These are phyloP conservation scores for Salvia rosmarinus DNA, from an alignment of 257 asterid species.

Conservation along the genomic window DNA sequence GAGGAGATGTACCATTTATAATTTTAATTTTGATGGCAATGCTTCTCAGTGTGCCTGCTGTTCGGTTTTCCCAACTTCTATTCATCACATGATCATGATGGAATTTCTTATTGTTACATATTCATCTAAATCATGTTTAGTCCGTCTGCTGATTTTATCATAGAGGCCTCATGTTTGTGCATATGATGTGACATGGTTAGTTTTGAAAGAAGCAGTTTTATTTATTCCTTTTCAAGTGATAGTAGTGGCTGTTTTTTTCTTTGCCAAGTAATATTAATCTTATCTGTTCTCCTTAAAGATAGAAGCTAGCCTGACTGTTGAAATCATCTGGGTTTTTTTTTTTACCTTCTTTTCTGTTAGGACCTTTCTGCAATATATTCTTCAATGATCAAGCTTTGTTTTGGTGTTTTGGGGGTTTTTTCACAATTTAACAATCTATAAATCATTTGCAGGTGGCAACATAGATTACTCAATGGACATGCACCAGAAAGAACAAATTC, in stretches of 20 bases:
- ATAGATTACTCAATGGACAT: slow-evolving; percentile 77
- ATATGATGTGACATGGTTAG: slow-evolving; percentile 10
- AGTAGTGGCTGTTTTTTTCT: not conserved
- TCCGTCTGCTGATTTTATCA: slow-evolving; percentile 17
- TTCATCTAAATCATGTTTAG: slow-evolving; percentile 14
- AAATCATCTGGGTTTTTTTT: not conserved
- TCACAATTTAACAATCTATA: slow-evolving; percentile 29
- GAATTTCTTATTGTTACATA: slow-evolving; percentile 6
- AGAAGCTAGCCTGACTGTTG: slow-evolving; percentile 8
- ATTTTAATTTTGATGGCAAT: not conserved
- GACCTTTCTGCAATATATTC: not conserved
- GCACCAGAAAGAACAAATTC: slow-evolving; percentile 93
- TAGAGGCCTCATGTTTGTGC: slow-evolving; percentile 6
- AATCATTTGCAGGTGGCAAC: slow-evolving; percentile 69
- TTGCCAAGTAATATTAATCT: slow-evolving; percentile 9
- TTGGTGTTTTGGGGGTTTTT: slow-evolving; percentile 9
- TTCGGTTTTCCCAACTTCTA: slow-evolving; percentile 20
- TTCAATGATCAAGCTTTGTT: not conserved
- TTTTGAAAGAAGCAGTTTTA: slow-evolving; percentile 17
- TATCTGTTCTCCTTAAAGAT: slow-evolving; percentile 17
- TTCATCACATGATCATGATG: slow-evolving; percentile 13
- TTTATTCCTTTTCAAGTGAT: not conserved
- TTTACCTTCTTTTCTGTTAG: slow-evolving; percentile 16
- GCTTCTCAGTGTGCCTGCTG: slow-evolving; percentile 21
- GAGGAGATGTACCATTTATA: not conserved